Conservation (phyloP, 768 basidiomycete species). For the Rhizopogon salebrosus region DNA sequence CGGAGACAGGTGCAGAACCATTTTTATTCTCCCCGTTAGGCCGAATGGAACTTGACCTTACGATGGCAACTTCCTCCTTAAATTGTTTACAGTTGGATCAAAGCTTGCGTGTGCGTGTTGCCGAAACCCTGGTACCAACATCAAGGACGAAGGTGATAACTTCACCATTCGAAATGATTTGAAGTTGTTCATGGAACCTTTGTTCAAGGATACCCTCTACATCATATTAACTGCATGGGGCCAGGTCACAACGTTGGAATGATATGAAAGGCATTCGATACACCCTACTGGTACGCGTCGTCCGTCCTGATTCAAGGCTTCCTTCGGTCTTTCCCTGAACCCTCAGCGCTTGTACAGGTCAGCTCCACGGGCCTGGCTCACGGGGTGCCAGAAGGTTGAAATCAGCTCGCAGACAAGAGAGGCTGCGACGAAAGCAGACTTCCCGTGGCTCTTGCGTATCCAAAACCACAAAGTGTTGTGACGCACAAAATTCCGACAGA, state of each 20-base stretch:
- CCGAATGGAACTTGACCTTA: constrained; percentile 72
- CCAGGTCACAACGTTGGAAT: constrained; percentile 77
- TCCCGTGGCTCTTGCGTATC: no score
- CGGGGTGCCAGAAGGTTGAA: no score
- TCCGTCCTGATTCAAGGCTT: no score
- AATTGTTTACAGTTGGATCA: constrained; percentile 77
- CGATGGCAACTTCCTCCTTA: constrained; percentile 76
- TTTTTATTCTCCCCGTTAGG: constrained; percentile 71
- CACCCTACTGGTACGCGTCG: constrained; percentile 72
- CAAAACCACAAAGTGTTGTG: no score
- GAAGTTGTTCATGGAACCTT: constrained; percentile 1
- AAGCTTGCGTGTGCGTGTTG: constrained; percentile 61
- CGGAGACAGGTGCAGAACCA: constrained; percentile 66
- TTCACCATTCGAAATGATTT: neutral
- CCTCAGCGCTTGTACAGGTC: no score
- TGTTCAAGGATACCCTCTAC: constrained; percentile 78
- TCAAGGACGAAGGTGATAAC: constrained; percentile 67
- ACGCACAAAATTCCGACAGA: no score
- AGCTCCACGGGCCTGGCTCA: no score
- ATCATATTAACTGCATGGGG: constrained; percentile 78
- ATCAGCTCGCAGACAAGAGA: no score
- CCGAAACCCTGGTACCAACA: constrained; percentile 73
- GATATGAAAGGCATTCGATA: constrained; percentile 91
- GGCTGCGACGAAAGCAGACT: no score
- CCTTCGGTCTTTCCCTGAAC: no score